A percentile compares a stretch with the other conserved stretches of the same genome.
Evolutionary conservation across 257 asterid species (phyloP).

Genomic region (Scutellaria galericulata): DNA sequence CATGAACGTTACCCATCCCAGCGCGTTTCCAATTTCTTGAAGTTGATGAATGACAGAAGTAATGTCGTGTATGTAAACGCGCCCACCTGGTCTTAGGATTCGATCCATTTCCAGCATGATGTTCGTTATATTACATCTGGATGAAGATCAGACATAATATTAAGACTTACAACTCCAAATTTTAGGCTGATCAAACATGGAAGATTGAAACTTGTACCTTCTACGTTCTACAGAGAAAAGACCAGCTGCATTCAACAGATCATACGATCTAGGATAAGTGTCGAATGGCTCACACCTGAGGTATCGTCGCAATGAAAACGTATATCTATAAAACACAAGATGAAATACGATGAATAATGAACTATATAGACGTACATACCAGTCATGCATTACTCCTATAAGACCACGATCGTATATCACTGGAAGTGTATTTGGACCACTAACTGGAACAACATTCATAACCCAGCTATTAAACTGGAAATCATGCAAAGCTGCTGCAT

Average conservation of each 20-base stretch:
- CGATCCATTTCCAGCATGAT: slow-evolving; percentile 82
- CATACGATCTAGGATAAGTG: slow-evolving; percentile 79
- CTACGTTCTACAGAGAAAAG: slow-evolving; percentile 63
- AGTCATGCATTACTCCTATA: slow-evolving; percentile 71
- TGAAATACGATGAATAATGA: neutral
- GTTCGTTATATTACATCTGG: slow-evolving; percentile 61
- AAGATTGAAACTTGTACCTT: slow-evolving; percentile 42
- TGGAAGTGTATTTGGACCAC: slow-evolving; percentile 60
- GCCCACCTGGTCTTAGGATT: slow-evolving; percentile 71
- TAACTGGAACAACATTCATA: slow-evolving; percentile 70
- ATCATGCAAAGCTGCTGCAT: slow-evolving; percentile 67
- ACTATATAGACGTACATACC: slow-evolving; percentile 43
- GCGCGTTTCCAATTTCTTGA: slow-evolving; percentile 49
- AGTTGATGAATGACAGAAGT: slow-evolving; percentile 50
- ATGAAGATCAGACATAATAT: neutral
- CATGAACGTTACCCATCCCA: slow-evolving; percentile 63
- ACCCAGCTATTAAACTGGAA: slow-evolving; percentile 62
- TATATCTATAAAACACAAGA: neutral
- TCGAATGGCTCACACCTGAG: slow-evolving; percentile 79
- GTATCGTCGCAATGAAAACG: neutral
- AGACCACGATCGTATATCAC: slow-evolving; percentile 70
- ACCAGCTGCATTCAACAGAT: slow-evolving; percentile 60
- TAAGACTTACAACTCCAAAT: neutral
- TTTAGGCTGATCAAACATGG: neutral
- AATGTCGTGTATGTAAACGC: slow-evolving; percentile 61